Evolutionary conservation across 2,329 filamentous ascomycete genomes (phyloP), one percentile per base, ranked within the genome.

Genomic region (Xylariomycetidae sp.): DNA sequence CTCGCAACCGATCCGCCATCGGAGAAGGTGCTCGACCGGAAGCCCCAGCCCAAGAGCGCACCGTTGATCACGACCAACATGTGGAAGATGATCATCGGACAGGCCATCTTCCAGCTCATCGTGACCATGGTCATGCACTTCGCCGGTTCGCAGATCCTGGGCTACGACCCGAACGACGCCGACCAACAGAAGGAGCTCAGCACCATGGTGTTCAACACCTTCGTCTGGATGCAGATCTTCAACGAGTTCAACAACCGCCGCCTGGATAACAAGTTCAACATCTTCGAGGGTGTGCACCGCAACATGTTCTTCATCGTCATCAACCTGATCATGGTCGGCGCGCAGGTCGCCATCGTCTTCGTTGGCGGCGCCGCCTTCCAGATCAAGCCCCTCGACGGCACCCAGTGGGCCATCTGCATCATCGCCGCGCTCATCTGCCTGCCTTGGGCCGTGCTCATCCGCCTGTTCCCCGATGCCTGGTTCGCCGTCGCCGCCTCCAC

Each of bases 221-320:
- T 80, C 46, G 79, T 83, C 3, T 83, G 78, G 77, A 76, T 83
- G 67, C 79, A 83, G 48, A 80, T 83, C 40, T 83, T 82, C 62
- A 82, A 82, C 54, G 69, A 79, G 54, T 72, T 79, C 60, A 82
- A 81, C 57, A 77, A 75, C 50, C 68, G 76, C 19, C 73, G 75
- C 24, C 61, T 79, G 1, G 76, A 79, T 47, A 79, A 79, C 56
- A 67, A 69, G 39, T 67, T 79, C 58, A 79, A 79, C 45, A 68
- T 79, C 25, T 70, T 79, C 32, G 69, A 76, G 46, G 74, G 74
- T 7, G 53, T 79, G 4, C 61, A 67, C 39, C 64, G 64, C 33
- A 79, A 79, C 50, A 60, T 57, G 38, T 76, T 75, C 56, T 79
- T 79, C 49, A 64, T 78, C 25, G 53, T 61, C 24, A 76, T 79